These are phyloP conservation scores for Filosporella fistucella DNA, from an alignment of 495 filamentous ascomycete genomes.

Conservation along the genomic window DNA sequence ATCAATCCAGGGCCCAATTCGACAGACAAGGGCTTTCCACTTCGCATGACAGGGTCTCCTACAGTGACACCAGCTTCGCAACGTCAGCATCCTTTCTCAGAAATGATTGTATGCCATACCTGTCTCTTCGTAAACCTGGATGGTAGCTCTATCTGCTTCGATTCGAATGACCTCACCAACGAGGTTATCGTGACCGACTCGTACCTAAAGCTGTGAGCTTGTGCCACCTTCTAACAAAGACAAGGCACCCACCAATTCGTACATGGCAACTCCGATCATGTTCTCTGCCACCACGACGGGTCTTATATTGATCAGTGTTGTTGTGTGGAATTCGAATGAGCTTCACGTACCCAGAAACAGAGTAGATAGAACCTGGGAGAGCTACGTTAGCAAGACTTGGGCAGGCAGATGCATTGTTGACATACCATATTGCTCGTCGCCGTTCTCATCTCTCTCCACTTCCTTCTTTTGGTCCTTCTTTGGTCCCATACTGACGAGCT, in stretches of 20 bases:
- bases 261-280: slow-evolving; percentile 99
- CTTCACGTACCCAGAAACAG: slow-evolving; percentile 64
- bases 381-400: slow-evolving; percentile 23
- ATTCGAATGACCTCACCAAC: slow-evolving; percentile 98
- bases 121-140: slow-evolving; percentile 99
- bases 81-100: slow-evolving; percentile 8
- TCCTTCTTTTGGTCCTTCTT: slow-evolving; percentile 23
- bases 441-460: slow-evolving; percentile 17
- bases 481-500: too few relatives aligned
- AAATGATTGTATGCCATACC: slow-evolving; percentile 45
- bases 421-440: slow-evolving; percentile 27
- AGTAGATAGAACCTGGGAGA: slow-evolving; percentile 67
- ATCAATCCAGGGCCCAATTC: slow-evolving; percentile 95
- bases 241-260: slow-evolving; percentile 90
- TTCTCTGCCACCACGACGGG: slow-evolving; percentile 96
- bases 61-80: slow-evolving; percentile 84
- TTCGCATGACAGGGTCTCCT: slow-evolving; percentile 85
- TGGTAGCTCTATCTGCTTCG: slow-evolving; percentile 88
- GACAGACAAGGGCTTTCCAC: slow-evolving; percentile 93
- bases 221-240: too few relatives aligned
- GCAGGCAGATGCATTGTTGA: background rate
- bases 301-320: slow-evolving; percentile 41
- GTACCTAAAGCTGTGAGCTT: slow-evolving; percentile 49
- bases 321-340: slow-evolving; percentile 1
- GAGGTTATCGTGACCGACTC: slow-evolving; percentile 82